Base-by-base conservation (phyloP, 2,329 filamentous ascomycete species). In the Fusarium sp. region DNA sequence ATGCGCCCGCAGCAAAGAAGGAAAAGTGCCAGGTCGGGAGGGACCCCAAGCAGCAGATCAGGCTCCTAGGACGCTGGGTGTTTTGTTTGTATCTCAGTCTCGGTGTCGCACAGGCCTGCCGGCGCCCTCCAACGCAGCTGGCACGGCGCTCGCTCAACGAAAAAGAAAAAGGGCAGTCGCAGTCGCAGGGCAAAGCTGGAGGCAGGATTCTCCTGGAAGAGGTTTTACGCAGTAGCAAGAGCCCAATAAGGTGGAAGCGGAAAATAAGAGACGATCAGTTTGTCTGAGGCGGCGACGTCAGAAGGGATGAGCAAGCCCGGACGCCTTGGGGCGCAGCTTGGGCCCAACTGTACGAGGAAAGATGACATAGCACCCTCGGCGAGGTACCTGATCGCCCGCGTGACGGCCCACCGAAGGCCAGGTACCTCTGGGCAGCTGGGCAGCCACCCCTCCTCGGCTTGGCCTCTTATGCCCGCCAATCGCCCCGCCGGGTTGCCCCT, bases 401-500 rank as follows among this genome's bases (percentile, higher is more conserved):
- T 40, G 16, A 28, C 4, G 9, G 7, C 31, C 52, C 34, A 31
- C 28, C 48, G 9, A 46, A 39, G 4, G 23, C 9, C 34, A 64
- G 48, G 69, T 71, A 71, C 47, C 62, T 54, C 31, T 55, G 50
- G 40, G 40, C 40, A 57, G 60, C 62, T 65, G 68, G 67, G 68
- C 57, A 56, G 37, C 55, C 62, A 67, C 56, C 62, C 68, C 62
- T 56, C 61, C 70, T 62, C 53, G 57, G 54, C 56, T 57, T 62
- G 47, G 46, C 53, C 37, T 47, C 27, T 16, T 28, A 36, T 40
- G 41, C 58, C 58, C 44, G 46, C 61, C 62, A 60, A 66, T 66
- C 41, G 60, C 68, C 71, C 73, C 70, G 71, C 73, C 60, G 73
- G 73, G 73, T 75, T 75, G 73, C 73, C 73, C 73, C 73, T 75